Conservation (phyloP, 2,329 filamentous ascomycete species). For the Aspergillus pseudonomiae region DNA sequence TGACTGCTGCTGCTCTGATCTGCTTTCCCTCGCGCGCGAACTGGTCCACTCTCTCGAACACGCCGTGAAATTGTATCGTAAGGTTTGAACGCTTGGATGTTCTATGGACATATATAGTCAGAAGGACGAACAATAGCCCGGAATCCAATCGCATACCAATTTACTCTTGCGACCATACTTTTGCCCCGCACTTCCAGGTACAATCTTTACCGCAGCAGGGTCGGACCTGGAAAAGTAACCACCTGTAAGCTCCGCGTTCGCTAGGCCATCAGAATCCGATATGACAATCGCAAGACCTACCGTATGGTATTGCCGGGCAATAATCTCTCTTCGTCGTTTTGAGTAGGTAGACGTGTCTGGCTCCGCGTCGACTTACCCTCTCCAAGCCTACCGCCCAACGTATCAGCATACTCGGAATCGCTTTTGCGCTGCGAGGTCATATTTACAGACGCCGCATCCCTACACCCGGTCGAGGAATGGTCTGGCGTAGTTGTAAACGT, state of each 20-base stretch:
- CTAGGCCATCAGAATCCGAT: background rate
- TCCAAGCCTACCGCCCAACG: conserved; percentile 15
- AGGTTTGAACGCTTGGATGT: conserved; percentile 24
- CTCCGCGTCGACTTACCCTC: conserved; percentile 16
- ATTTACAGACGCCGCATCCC: conserved; percentile 30
- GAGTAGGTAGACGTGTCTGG: conserved; percentile 13
- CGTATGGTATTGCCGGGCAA: conserved; percentile 17
- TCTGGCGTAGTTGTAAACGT: conserved; percentile 23
- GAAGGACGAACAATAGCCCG: background rate
- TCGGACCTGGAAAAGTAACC: conserved; percentile 14
- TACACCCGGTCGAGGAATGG: conserved; percentile 20
- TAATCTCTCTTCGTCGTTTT: conserved; percentile 27
- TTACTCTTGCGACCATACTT: conserved; percentile 24
- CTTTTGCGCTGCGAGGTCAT: conserved; percentile 12
- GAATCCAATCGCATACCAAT: conserved; percentile 18
- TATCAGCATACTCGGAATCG: conserved; percentile 16
- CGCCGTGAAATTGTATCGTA: conserved; percentile 29
- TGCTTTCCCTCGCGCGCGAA: conserved; percentile 29
- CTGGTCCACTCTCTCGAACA: conserved; percentile 36
- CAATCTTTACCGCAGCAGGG: conserved; percentile 30
- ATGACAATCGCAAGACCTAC: conserved; percentile 17
- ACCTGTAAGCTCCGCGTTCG: background rate
- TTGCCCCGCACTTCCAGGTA: conserved; percentile 25
- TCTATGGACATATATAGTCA: conserved; percentile 3
- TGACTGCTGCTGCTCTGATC: conserved; percentile 7